phyloP scores from a whole-genome alignment of 106 monocot species.

The Phalaenopsis equestris region DNA sequence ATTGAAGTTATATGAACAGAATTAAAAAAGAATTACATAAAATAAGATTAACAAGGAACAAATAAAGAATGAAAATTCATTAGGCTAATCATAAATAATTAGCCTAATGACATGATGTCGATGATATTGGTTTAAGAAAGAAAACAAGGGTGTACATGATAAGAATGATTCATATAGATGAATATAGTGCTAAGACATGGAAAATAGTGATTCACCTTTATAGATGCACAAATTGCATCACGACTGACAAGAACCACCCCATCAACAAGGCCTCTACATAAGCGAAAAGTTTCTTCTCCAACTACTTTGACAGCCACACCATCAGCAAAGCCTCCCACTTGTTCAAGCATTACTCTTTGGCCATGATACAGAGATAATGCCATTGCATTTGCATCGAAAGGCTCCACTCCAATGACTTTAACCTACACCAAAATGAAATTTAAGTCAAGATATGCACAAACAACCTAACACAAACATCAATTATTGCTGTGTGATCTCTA shows the following conservation, averaged over 20 bases:
- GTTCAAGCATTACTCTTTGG: slow-evolving; percentile 82
- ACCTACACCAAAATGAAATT: slow-evolving; percentile 36
- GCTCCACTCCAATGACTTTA: slow-evolving; percentile 95
- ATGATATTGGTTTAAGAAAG: background rate
- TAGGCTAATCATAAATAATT: background rate
- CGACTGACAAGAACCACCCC: slow-evolving; percentile 93
- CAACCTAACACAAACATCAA: background rate
- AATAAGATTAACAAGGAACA: background rate
- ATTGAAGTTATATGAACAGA: background rate
- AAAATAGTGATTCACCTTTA: slow-evolving; percentile 49
- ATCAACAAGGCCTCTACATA: slow-evolving; percentile 80
- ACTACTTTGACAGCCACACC: slow-evolving; percentile 98
- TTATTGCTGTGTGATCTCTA: background rate
- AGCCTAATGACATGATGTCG: background rate
- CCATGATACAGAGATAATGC: slow-evolving; percentile 93
- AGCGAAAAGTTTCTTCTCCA: slow-evolving; percentile 89
- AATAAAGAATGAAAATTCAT: background rate
- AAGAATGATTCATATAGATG: background rate
- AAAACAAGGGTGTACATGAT: background rate
- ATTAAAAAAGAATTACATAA: background rate
- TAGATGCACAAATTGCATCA: slow-evolving; percentile 99
- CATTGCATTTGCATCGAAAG: slow-evolving; percentile 96
- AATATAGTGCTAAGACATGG: background rate
- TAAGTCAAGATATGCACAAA: background rate
- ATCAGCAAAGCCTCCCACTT: slow-evolving; percentile 96